Conservation (phyloP, 2,329 filamentous ascomycete species). For the Fusarium anguioides region DNA sequence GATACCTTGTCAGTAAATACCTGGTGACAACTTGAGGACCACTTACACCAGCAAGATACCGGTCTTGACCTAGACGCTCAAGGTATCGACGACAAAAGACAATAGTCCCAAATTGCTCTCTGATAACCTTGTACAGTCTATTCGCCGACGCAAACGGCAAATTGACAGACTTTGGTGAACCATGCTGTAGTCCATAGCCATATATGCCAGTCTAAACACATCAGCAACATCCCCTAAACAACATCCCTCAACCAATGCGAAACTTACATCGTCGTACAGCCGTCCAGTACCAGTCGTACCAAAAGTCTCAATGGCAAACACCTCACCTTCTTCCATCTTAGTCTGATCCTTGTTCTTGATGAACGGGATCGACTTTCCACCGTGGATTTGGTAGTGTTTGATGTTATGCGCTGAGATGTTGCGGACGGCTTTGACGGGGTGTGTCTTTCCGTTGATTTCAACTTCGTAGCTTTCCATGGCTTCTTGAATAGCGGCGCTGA, state of each 20-base stretch:
- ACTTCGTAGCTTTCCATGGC: constrained; percentile 92
- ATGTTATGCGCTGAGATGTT: constrained; percentile 90
- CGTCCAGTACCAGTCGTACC: constrained; percentile 88
- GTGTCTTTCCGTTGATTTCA: constrained; percentile 79
- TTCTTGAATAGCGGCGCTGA: constrained; percentile 84
- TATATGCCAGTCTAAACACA: constrained; percentile 58
- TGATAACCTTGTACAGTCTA: constrained; percentile 66
- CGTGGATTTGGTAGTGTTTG: constrained; percentile 85
- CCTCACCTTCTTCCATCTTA: constrained; percentile 95
- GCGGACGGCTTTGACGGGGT: constrained; percentile 82
- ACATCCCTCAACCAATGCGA: accelerated
- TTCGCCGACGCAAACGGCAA: constrained; percentile 65
- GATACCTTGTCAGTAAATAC: constrained; percentile 21
- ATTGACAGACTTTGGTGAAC: constrained; percentile 50
- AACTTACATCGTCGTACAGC: constrained; percentile 77
- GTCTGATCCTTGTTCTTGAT: constrained; percentile 84
- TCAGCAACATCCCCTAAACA: background rate
- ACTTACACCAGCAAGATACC: constrained; percentile 67
- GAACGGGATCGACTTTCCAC: constrained; percentile 88
- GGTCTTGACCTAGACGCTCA: constrained; percentile 69
- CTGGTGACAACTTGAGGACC: accelerated
- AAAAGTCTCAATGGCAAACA: constrained; percentile 94
- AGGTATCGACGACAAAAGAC: constrained; percentile 72
- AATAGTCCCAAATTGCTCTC: constrained; percentile 70
- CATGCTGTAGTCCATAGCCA: constrained; percentile 59